Percentiles rank a stretch among this genome's conserved stretches.
Conservation (phyloP, 2,329 filamentous ascomycete genomes). For the Fusarium lateritium region DNA sequence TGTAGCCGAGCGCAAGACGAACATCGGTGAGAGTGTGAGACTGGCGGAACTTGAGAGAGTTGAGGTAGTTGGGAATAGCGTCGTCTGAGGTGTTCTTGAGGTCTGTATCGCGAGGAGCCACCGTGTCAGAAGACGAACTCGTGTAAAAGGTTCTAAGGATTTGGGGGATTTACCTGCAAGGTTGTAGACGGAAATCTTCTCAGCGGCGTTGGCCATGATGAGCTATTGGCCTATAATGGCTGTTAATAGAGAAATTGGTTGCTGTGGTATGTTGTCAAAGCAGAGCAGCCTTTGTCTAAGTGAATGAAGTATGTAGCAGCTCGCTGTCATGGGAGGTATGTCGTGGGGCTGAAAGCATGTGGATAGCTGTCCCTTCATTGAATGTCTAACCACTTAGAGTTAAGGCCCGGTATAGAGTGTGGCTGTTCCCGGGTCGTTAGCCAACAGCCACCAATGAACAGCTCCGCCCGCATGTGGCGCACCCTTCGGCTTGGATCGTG, state of each 20-base stretch:
- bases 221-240: conserved; percentile 9
- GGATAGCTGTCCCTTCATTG: conserved; percentile 45
- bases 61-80: conserved; percentile 93
- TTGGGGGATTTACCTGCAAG: conserved; percentile 66
- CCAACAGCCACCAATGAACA: conserved; percentile 11
- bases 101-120: conserved; percentile 68
- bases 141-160: conserved; percentile 6
- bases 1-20: conserved; percentile 86
- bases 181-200: conserved; percentile 77
- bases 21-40: conserved; percentile 86
- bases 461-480: conserved; percentile 39
- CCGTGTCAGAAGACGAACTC: conserved; percentile 45
- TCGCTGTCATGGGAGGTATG: conserved; percentile 27
- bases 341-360: conserved; percentile 42
- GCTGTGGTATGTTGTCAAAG: conserved; percentile 21
- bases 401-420: conserved; percentile 14
- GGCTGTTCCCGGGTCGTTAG: conserved; percentile 27
- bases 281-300: conserved; percentile 26
- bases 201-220: conserved; percentile 56
- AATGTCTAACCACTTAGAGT: conserved; percentile 17
- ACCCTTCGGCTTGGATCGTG: conserved; percentile 34
- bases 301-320: conserved; percentile 14
- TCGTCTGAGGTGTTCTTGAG: conserved; percentile 98
- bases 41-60: conserved; percentile 87
- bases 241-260: conserved; percentile 2